Percentiles rank a stretch among this genome's conserved stretches.
These are phyloP conservation scores for Fusarium xyrophilum DNA, from an alignment of 2,329 filamentous ascomycete species.

Conservation along the genomic window DNA sequence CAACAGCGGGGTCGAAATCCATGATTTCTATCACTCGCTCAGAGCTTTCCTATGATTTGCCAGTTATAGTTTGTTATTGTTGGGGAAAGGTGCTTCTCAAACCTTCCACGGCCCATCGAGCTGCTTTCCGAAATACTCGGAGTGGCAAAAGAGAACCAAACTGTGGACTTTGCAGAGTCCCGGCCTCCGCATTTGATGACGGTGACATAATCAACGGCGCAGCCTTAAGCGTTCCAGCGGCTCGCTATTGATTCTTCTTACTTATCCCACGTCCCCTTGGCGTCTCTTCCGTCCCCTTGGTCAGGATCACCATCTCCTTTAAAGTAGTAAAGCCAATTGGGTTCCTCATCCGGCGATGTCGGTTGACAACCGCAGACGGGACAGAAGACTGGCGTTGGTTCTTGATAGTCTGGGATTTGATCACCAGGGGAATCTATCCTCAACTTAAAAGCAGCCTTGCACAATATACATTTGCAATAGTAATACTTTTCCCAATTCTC, in stretches of 20 bases:
- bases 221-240: background rate
- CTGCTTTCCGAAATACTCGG: background rate
- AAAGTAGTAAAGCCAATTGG: background rate
- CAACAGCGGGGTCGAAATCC: background rate
- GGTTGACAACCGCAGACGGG: background rate
- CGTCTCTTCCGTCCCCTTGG: background rate
- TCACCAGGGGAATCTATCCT: background rate
- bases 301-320: background rate
- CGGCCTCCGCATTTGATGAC: background rate
- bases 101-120: slow-evolving; percentile 8
- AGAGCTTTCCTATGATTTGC: too few relatives aligned
- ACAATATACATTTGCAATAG: background rate
- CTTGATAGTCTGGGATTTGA: background rate
- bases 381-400: background rate
- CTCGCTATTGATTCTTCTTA: background rate
- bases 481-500: background rate
- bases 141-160: background rate
- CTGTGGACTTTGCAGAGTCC: background rate
- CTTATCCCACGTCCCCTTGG: background rate
- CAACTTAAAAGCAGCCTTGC: background rate
- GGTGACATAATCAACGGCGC: background rate
- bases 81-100: background rate
- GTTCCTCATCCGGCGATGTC: background rate
- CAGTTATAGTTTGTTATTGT: too few relatives aligned
- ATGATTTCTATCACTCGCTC: accelerated